Base-by-base conservation (phyloP, 2,329 filamentous ascomycete species). In the Colletotrichum musicola region DNA sequence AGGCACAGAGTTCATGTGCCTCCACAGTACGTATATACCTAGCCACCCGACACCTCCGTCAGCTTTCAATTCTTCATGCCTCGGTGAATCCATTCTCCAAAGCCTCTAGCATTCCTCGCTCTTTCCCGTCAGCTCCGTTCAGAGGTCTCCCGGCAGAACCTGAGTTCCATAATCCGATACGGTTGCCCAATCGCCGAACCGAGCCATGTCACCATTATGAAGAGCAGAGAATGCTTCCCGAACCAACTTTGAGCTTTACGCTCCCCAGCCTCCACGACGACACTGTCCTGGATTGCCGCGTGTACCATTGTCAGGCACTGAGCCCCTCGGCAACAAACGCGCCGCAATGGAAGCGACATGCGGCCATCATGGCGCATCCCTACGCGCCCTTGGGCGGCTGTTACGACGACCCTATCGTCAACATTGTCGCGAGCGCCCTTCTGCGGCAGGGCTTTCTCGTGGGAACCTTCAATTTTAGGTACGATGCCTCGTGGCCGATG, bases 381-480 rank as follows among this genome's bases (percentile, higher is more conserved):
- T 98, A 98, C 77, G 94, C 93, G 40, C 91, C 93, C 0, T 83
- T 98, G 59, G 96, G 96, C 4, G 96, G 95, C 5, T 90, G 84
- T 78, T 96, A 90, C 76, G 93, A 98, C 77, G 95, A 98, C 76
- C 87, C 88, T 0, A 85, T 97, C 0, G 91, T 98, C 1, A 84
- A 88, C n/a, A 83, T 89, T 9, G 81, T 92, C 3, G 89, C 88
- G 0, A 82, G 83, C 2, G 86, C 91, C 66, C 83, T 97, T 53
- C 78, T 97, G n/a, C 82, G 85, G 4, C 81, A 85, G 60, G 93
- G 93, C 1, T 97, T 89, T 74, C 77, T 97, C 1, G 92, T 98
- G 2, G 91, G 87, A 7, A 97, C 94, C 0, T 98, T 98, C 80
- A 98, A 98, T 76, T 98, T 98, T 77, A 88, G 95, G 92, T 95